Evolutionary conservation across 805 yeast species (phyloP).

Genomic region (Blastobotrys peoriensis): DNA sequence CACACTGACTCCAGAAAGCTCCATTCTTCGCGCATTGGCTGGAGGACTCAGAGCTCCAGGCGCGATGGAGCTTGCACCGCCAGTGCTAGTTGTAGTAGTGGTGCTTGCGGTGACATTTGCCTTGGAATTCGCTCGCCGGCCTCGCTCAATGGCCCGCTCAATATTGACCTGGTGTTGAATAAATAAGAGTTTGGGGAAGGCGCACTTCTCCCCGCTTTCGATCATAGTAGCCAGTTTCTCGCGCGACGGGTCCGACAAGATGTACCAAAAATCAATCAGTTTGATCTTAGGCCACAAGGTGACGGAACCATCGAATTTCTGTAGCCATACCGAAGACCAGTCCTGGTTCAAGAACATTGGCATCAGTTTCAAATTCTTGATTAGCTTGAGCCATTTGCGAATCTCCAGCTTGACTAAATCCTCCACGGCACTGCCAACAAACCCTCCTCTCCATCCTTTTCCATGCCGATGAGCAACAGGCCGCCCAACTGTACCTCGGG

Average conservation of each 20-base stretch:
- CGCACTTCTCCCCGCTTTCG: constrained; percentile 54
- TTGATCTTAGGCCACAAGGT: constrained; percentile 69
- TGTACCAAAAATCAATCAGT: constrained; percentile 53
- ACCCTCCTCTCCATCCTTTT: constrained; percentile 67
- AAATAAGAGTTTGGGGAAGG: constrained; percentile 61
- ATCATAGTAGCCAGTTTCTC: constrained; percentile 51
- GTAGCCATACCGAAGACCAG: constrained; percentile 75
- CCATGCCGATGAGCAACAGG: constrained; percentile 61
- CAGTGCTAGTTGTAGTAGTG: neutral
- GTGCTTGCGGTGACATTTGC: neutral
- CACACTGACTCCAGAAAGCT: neutral
- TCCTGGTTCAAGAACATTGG: constrained; percentile 69
- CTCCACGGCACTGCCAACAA: constrained; percentile 64
- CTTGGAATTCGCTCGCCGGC: constrained; percentile 8
- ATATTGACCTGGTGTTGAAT: constrained; percentile 57
- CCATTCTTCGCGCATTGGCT: neutral
- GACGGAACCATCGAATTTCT: constrained; percentile 66
- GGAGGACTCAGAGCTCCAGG: neutral
- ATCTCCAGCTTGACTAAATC: constrained; percentile 66
- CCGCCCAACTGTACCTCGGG: constrained; percentile 73
- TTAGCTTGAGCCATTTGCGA: constrained; percentile 67
- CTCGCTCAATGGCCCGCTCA: constrained; percentile 55
- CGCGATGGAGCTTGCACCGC: neutral
- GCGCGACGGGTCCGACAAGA: constrained; percentile 63
- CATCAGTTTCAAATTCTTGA: constrained; percentile 57